A percentile compares a stretch with the other conserved stretches of the same genome.
Conservation (phyloP, 176 grass and related monocot species). For the Avena eriantha region DNA sequence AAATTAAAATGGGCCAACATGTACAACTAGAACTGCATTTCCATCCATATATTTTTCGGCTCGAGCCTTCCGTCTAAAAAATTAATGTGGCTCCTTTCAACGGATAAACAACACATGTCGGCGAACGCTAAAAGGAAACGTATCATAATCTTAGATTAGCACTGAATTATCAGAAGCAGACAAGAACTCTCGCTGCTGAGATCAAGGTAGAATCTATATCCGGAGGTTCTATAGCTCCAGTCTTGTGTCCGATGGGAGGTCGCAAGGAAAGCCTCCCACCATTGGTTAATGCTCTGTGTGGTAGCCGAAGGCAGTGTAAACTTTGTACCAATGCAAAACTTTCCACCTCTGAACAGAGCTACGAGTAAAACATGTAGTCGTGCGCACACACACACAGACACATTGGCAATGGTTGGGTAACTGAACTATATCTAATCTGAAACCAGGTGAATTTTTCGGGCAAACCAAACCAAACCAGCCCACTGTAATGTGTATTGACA, state of each 20-base stretch:
- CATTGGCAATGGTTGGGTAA: no score
- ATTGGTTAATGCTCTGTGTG: neutral
- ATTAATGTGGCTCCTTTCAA: neutral
- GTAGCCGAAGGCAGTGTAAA: neutral
- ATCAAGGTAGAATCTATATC: neutral
- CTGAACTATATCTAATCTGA: no score
- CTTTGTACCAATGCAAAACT: neutral
- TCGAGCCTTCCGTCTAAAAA: no score
- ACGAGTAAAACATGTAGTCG: neutral
- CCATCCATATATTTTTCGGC: neutral
- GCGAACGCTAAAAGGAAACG: neutral
- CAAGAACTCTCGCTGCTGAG: neutral
- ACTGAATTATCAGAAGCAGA: neutral
- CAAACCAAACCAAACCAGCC: no score
- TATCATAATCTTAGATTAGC: neutral
- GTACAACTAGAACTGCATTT: neutral
- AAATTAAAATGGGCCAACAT: neutral
- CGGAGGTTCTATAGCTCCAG: neutral
- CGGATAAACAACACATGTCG: neutral
- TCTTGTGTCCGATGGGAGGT: no score
- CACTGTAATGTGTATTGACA: no score
- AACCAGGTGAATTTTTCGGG: no score
- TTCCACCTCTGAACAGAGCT: neutral
- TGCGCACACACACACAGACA: no score
- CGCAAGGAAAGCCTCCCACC: neutral